Evolutionary conservation across 192 early-diverging fungal species (phyloP).

Genomic region (Linnemannia schmuckeri): DNA sequence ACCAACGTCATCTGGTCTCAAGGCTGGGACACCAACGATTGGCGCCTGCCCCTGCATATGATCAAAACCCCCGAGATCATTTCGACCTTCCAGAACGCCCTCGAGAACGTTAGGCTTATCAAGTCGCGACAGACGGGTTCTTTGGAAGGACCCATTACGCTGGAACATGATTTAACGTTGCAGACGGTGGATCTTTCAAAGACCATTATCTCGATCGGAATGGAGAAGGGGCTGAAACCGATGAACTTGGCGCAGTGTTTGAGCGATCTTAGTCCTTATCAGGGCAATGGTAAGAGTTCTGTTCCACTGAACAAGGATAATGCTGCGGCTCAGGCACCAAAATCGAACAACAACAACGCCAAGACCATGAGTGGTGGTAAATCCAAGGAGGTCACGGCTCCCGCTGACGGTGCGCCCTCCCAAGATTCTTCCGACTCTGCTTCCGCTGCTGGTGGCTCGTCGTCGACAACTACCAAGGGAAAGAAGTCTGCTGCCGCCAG

Average conservation of each 20-base stretch:
- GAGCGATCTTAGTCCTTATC: slow-evolving; percentile 34
- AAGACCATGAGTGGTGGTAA: neutral
- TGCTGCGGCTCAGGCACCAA: neutral
- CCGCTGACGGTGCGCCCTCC: neutral
- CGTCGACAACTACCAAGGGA: neutral
- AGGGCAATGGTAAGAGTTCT: neutral
- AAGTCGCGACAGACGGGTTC: slow-evolving; percentile 13
- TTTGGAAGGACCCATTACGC: slow-evolving; percentile 56
- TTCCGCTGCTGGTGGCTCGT: neutral
- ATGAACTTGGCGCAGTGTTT: slow-evolving; percentile 46
- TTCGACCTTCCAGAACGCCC: slow-evolving; percentile 34
- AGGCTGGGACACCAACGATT: slow-evolving; percentile 67
- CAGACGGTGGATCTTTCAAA: slow-evolving; percentile 59
- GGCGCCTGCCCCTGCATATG: slow-evolving; percentile 55
- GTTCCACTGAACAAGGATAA: neutral
- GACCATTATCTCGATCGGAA: slow-evolving; percentile 37
- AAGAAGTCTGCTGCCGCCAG: neutral
- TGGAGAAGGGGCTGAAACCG: slow-evolving; percentile 25
- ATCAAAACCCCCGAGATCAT: slow-evolving; percentile 24
- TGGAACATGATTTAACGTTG: slow-evolving; percentile 63
- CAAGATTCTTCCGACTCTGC: neutral
- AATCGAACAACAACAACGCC: neutral
- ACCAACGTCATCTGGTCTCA: slow-evolving; percentile 61
- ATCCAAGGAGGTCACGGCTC: neutral
- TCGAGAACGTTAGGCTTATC: slow-evolving; percentile 43